phyloP scores from a whole-genome alignment of 1,284 basidiomycete species.

The Coriolopsis trogii region DNA sequence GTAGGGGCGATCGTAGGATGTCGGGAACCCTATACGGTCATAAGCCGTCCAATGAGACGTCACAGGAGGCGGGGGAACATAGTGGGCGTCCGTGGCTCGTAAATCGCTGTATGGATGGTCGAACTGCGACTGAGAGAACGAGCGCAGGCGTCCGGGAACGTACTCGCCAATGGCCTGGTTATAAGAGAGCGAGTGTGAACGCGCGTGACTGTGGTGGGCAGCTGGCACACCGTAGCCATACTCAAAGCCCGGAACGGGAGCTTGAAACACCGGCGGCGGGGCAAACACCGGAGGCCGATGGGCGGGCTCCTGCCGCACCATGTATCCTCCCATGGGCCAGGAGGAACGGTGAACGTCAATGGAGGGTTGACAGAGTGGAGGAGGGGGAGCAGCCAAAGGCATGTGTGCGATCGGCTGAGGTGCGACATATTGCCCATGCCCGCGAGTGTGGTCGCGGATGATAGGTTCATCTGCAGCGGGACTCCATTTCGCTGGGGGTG shows the following conservation, averaged over 20 bases:
- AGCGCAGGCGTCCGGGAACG: constrained; percentile 53
- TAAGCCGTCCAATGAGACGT: constrained; percentile 26
- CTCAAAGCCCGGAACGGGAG: constrained; percentile 44
- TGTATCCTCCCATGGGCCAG: constrained; percentile 27
- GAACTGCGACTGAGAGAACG: constrained; percentile 61
- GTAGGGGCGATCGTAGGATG: constrained; percentile 32
- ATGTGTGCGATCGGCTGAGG: constrained; percentile 52
- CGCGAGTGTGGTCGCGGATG: constrained; percentile 50
- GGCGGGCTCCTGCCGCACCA: constrained; percentile 24
- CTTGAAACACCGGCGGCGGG: constrained; percentile 32
- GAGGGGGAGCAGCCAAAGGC: constrained; percentile 26
- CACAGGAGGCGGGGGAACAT: constrained; percentile 32
- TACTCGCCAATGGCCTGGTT: constrained; percentile 49
- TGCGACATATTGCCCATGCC: constrained; percentile 61
- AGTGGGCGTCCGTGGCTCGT: constrained; percentile 45
- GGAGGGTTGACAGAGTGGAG: constrained; percentile 30
- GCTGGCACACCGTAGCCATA: constrained; percentile 31
- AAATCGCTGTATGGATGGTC: constrained; percentile 53
- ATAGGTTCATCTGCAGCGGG: constrained; percentile 77
- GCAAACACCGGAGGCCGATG: constrained; percentile 22
- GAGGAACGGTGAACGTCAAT: constrained; percentile 27
- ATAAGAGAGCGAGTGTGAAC: constrained; percentile 59
- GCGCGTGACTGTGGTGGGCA: constrained; percentile 46
- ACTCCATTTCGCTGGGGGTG: constrained; percentile 80
- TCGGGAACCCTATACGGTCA: constrained; percentile 27